Conservation (phyloP, 164 flowering plant genomes). For the Cinnamomum chago region DNA sequence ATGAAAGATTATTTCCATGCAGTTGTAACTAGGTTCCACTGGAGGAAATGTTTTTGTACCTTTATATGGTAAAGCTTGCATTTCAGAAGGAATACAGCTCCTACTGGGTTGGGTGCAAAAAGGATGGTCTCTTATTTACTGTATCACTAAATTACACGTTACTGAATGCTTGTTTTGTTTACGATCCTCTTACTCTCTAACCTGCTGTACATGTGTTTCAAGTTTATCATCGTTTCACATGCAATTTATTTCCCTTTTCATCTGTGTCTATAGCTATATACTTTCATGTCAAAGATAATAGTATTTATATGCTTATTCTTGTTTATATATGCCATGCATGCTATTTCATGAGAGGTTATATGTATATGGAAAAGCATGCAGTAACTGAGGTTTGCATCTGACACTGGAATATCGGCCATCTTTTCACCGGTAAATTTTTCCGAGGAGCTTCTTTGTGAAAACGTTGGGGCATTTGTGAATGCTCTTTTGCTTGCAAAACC, state of each 20-base stretch:
- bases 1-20: neutral
- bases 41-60: neutral
- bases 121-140: neutral
- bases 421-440: conserved; percentile 53
- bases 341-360: neutral
- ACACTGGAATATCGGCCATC: conserved; percentile 5
- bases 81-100: neutral
- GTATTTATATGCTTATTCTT: too few species aligned
- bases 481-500: conserved; percentile 95
- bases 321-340: neutral
- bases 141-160: too few species aligned
- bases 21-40: neutral
- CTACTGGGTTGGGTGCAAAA: neutral
- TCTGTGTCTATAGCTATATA: too few species aligned
- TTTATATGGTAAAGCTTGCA: neutral
- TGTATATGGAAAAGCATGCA: neutral
- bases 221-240: too few species aligned
- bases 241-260: too few species aligned
- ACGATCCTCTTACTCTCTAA: neutral
- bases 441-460: conserved; percentile 77
- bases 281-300: too few species aligned
- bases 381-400: neutral
- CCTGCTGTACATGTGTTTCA: too few species aligned
- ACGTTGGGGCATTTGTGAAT: conserved; percentile 84
- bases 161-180: neutral